Evolutionary conservation across 208 protist genomes (phyloP), one percentile per base, ranked within the genome.

Genomic region (Angomonas deanei): DNA sequence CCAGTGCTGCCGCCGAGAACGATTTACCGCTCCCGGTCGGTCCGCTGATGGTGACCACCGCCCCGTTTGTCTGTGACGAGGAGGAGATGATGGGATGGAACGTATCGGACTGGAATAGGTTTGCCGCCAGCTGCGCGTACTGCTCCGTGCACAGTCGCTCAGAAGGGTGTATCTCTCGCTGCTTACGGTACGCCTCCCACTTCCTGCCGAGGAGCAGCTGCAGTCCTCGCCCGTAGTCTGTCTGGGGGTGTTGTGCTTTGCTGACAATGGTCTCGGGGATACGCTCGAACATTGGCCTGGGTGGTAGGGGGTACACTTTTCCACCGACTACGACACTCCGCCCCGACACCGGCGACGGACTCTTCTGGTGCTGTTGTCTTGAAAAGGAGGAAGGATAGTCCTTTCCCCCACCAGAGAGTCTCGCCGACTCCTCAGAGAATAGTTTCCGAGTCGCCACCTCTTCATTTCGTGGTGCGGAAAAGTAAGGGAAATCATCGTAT

Each of bases 11-110:
- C 2, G 79, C 54, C 0, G 80, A 68, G 17, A 74, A 84, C 10
- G 82, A 86, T 11, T 88, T 81, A 21, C 86, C 86, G 38, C 86
- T 93, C 19, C 57, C 65, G 3, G 82, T 70, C 0, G 86, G 86
- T 8, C 86, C 86, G n/a, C 79, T 73, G 10, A 89, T 68, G 2
- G 88, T 31, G 1, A 89, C 63, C 23, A 78, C 53, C 19, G 26
- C 13, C 1, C 36, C 30, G 39, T 11, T 32, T 15, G 0, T 24
- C 23, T 50, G 42, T 13, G 42, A n/a, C 5, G 42, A 13, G 8
- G 15, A 10, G 2, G 32, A 4, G 36, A 8, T 48, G 24, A 24
- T 34, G n/a, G 30, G 28, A 38, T 38, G 17, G 21, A 30, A 23
- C 2, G 21, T 31, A 4, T 8, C 19, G 1, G 1, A 24, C 8